phyloP scores from a whole-genome alignment of 306 rosid species.

The Benincasa hispida region DNA sequence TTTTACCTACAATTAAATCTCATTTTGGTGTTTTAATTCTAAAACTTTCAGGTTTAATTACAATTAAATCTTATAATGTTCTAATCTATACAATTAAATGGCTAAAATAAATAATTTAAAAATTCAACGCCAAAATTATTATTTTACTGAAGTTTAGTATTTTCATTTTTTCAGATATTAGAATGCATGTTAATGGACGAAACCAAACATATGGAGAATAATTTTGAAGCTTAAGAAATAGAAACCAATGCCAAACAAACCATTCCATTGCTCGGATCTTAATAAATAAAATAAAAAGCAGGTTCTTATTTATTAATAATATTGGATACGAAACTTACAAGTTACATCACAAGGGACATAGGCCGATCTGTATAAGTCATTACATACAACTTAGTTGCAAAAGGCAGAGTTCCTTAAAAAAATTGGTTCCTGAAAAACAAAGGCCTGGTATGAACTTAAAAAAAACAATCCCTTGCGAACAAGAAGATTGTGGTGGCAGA shows the following conservation, averaged over 20 bases:
- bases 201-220: too few species aligned
- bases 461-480: slow-evolving; percentile 33
- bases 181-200: too few species aligned
- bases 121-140: too few species aligned
- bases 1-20: too few species aligned
- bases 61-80: too few species aligned
- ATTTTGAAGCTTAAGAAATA: too few species aligned
- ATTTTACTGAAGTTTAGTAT: too few species aligned
- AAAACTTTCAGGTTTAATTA: too few species aligned
- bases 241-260: not conserved
- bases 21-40: too few species aligned
- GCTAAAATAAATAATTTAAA: too few species aligned
- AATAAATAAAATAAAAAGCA: not conserved
- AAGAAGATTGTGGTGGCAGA: slow-evolving; percentile 33
- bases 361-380: slow-evolving; percentile 7
- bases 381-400: slow-evolving; percentile 27
- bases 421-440: slow-evolving; percentile 42
- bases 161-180: too few species aligned
- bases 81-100: too few species aligned
- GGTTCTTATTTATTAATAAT: not conserved
- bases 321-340: slow-evolving; percentile 7
- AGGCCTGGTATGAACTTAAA: slow-evolving; percentile 35
- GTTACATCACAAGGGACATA: slow-evolving; percentile 43
- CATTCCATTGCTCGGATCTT: not conserved
- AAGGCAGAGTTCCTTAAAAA: slow-evolving; percentile 26